A percentile compares a stretch with the other conserved stretches of the same genome.
phyloP scores from a whole-genome alignment of 768 basidiomycete genomes.

The Russula olivacea region DNA sequence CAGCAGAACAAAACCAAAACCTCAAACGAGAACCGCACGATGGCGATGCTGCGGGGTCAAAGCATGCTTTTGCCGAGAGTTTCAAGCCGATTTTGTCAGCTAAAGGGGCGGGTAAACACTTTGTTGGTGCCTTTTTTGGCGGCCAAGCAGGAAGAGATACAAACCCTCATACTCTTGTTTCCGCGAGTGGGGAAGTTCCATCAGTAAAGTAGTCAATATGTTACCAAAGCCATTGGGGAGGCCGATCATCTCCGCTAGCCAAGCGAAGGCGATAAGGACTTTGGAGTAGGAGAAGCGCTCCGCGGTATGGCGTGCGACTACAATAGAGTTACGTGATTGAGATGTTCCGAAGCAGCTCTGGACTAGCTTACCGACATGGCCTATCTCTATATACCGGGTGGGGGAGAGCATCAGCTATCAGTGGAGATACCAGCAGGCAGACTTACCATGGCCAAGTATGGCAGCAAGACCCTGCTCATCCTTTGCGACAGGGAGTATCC shows the following conservation, averaged over 20 bases:
- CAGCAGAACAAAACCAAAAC: not conserved
- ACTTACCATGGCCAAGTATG: conserved; percentile 75
- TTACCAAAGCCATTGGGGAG: conserved; percentile 50
- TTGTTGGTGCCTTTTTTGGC: not conserved
- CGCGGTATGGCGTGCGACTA: conserved; percentile 54
- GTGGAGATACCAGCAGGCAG: not conserved
- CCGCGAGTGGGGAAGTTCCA: conserved; percentile 79
- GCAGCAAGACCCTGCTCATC: conserved; percentile 81
- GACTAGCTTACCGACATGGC: conserved; percentile 55
- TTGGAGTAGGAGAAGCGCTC: conserved; percentile 41
- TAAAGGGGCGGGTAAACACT: conserved; percentile 32
- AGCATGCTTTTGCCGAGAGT: conserved; percentile 81
- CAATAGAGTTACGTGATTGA: not conserved
- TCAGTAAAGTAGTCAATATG: conserved; percentile 43
- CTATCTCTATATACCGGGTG: conserved; percentile 53
- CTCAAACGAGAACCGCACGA: conserved; percentile 41
- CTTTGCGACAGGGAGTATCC: conserved; percentile 70
- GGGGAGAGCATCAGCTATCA: not conserved
- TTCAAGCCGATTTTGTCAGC: conserved; percentile 84
- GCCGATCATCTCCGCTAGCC: conserved; percentile 46
- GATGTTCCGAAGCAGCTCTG: conserved; percentile 24
- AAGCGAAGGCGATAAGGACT: conserved; percentile 38
- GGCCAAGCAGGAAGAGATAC: not conserved
- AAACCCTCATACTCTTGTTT: conserved; percentile 75
- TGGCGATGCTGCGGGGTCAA: conserved; percentile 70